Evolutionary conservation across 176 grass and related monocot species (phyloP).

Genomic region (bread wheat (Triticum aestivum)): IWGSC_CS_RefSeq_v2.1 NC_057810.1:21867371-21867870

Average conservation of each 20-base stretch:
- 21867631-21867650: background rate
- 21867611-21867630: background rate
- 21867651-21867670: no score
- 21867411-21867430: slow-evolving; percentile 36
- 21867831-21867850: no score
- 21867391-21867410: slow-evolving; percentile 22
- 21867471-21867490: background rate
- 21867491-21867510: slow-evolving; percentile 32
- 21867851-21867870: no score
- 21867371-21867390: slow-evolving; percentile 49
- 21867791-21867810: no score
- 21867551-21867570: background rate
- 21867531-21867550: slow-evolving; percentile 21
- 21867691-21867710: no score
- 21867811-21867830: no score
- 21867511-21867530: slow-evolving; percentile 38
- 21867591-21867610: background rate
- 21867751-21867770: no score
- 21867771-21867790: no score
- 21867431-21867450: slow-evolving; percentile 29
- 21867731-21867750: no score
- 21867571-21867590: background rate
- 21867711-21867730: no score
- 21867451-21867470: background rate
- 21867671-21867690: no score